Percentiles rank a stretch among this genome's conserved stretches.
Evolutionary conservation across 495 filamentous ascomycete species (phyloP).

Genomic region (Trichoderma virens): DNA sequence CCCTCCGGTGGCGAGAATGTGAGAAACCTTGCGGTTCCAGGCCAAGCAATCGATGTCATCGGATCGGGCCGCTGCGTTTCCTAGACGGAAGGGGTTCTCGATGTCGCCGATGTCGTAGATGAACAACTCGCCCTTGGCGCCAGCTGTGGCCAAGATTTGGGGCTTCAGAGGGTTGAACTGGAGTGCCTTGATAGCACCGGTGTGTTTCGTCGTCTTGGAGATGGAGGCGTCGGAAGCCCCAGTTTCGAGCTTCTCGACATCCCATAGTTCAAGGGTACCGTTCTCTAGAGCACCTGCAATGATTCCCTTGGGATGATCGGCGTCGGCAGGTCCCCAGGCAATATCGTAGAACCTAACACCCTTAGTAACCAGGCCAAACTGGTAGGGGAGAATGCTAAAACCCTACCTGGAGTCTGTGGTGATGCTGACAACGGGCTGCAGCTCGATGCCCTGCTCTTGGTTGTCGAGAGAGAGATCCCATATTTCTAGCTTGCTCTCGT

Average conservation of each 20-base stretch:
- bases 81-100: conserved; percentile 77
- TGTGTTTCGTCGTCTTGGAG: conserved; percentile 86
- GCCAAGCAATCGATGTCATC: conserved; percentile 94
- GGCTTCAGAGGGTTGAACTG: conserved; percentile 96
- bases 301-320: conserved; percentile 69
- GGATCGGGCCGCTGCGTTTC: conserved; percentile 75
- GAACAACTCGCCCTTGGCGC: conserved; percentile 92
- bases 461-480: conserved; percentile 86
- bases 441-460: conserved; percentile 65
- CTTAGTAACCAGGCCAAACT: conserved; percentile 5
- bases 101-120: conserved; percentile 90
- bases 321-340: conserved; percentile 78
- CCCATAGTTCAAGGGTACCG: conserved; percentile 92
- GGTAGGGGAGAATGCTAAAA: neutral
- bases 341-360: conserved; percentile 84
- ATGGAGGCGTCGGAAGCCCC: conserved; percentile 68
- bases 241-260: conserved; percentile 74
- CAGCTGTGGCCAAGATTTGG: conserved; percentile 86
- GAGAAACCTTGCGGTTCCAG: conserved; percentile 97
- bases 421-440: conserved; percentile 76
- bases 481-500: conserved; percentile 91
- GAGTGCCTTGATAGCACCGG: conserved; percentile 84
- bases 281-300: conserved; percentile 95
- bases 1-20: conserved; percentile 92
- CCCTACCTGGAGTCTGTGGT: conserved; percentile 81